These are phyloP conservation scores for Puccinia triticina DNA, from an alignment of 1,284 basidiomycete genomes.

Conservation along the genomic window DNA sequence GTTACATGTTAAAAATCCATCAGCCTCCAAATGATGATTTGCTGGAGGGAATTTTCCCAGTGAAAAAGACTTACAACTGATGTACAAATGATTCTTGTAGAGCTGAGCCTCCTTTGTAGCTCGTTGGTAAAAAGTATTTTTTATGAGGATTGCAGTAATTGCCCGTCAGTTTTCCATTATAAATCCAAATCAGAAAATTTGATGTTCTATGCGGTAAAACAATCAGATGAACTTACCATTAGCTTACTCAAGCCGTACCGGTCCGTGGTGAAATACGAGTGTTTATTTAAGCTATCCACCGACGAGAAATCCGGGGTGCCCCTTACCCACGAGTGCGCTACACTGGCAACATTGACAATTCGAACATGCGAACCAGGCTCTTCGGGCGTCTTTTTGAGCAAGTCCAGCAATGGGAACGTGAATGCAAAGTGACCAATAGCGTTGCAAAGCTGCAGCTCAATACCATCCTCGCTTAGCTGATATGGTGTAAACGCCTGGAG, in stretches of 20 bases:
- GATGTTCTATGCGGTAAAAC: neutral
- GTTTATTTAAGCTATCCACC: constrained; percentile 31
- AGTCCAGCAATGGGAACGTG: constrained; percentile 24
- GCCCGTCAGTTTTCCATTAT: neutral
- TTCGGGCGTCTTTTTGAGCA: constrained; percentile 30
- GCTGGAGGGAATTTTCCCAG: neutral
- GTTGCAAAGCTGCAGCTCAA: constrained; percentile 47
- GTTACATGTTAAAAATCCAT: neutral
- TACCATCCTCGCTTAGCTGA: constrained; percentile 39
- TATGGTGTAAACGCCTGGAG: constrained; percentile 34
- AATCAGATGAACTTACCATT: neutral
- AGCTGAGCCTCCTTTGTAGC: constrained; percentile 21
- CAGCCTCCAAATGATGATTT: neutral
- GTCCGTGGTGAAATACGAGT: neutral
- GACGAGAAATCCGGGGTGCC: constrained; percentile 27
- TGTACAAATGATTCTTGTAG: constrained; percentile 29
- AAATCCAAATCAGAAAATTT: neutral
- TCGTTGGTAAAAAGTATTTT: constrained; percentile 42
- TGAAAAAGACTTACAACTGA: constrained; percentile 24
- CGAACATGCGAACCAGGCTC: constrained; percentile 17
- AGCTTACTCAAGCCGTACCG: constrained; percentile 43
- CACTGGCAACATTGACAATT: constrained; percentile 39
- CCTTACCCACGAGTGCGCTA: constrained; percentile 11
- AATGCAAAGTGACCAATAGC: constrained; percentile 49
- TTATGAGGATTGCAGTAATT: neutral